Conservation (phyloP, 1,139 yeast species). For the Lodderomyces elongisporus region DNA sequence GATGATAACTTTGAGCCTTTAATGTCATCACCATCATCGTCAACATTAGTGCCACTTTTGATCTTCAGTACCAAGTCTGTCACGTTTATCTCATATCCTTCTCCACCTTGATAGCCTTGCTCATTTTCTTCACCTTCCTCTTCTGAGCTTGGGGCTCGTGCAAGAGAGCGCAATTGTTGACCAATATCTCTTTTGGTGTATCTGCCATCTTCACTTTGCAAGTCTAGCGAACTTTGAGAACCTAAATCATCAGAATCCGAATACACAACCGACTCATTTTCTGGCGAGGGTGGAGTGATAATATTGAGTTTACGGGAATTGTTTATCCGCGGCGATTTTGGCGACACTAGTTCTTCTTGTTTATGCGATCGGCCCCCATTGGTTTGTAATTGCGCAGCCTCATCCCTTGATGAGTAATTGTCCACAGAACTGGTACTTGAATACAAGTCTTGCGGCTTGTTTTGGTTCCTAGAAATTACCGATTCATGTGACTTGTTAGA, state of each 20-base stretch:
- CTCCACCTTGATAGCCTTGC: too few species aligned
- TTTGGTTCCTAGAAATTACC: background rate
- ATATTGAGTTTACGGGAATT: conserved; percentile 2
- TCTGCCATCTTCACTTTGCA: conserved; percentile 6
- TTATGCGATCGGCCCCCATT: conserved; percentile 6
- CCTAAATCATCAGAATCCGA: conserved; percentile 37
- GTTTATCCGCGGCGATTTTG: conserved; percentile 19
- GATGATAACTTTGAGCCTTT: conserved; percentile 2
- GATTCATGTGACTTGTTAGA: conserved; percentile 1
- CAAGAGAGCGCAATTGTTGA: conserved; percentile 1
- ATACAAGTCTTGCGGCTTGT: background rate
- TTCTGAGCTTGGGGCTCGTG: conserved; percentile 6
- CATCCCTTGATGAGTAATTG: too few species aligned
- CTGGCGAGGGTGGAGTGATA: conserved; percentile 3
- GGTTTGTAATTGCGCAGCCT: too few species aligned
- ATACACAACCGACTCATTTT: conserved; percentile 32
- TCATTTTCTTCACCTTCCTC: conserved; percentile 11
- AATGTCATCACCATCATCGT: conserved; percentile 2
- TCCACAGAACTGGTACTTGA: background rate
- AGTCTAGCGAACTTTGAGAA: conserved; percentile 30
- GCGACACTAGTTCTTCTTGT: too few species aligned
- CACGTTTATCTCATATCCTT: conserved; percentile 1
- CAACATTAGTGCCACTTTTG: background rate
- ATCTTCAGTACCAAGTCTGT: background rate
- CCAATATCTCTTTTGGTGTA: conserved; percentile 7